Evolutionary conservation across 2,329 filamentous ascomycete genomes (phyloP).

Genomic region (Biscogniauxia marginata): DNA sequence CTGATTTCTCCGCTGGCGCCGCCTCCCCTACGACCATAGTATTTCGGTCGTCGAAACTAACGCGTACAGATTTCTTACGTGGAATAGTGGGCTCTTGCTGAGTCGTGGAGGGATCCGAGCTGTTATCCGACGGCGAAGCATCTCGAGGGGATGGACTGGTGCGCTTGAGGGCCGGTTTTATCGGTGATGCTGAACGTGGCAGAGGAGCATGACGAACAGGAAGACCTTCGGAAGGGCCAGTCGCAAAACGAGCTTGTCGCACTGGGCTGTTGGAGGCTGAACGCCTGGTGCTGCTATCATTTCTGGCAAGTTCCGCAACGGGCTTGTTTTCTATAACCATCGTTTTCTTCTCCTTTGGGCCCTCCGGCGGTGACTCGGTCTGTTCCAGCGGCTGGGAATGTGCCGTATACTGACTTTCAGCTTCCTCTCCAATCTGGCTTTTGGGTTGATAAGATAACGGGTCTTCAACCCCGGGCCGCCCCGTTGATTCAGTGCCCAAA

Average conservation of each 20-base stretch:
- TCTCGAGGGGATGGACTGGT: slow-evolving; percentile 51
- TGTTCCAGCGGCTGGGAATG: slow-evolving; percentile 1
- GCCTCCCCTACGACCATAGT: slow-evolving; percentile 54
- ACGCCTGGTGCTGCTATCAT: slow-evolving; percentile 26
- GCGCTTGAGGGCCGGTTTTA: slow-evolving; percentile 74
- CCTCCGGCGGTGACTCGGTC: slow-evolving; percentile 10
- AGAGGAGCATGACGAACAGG: slow-evolving; percentile 67
- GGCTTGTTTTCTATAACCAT: slow-evolving; percentile 23
- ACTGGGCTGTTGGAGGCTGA: slow-evolving; percentile 60
- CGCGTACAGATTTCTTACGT: slow-evolving; percentile 65
- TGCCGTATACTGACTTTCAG: slow-evolving; percentile 2
- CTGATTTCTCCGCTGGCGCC: slow-evolving; percentile 35
- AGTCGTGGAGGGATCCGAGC: slow-evolving; percentile 43
- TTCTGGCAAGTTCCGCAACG: slow-evolving; percentile 20
- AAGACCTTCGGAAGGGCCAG: slow-evolving; percentile 50
- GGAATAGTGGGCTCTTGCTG: slow-evolving; percentile 36
- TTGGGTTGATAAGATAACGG: slow-evolving; percentile 12
- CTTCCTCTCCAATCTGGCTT: slow-evolving; percentile 3
- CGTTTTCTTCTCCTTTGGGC: slow-evolving; percentile 13
- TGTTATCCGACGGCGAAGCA: slow-evolving; percentile 49
- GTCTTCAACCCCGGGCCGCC: slow-evolving; percentile 28
- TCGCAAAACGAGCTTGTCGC: slow-evolving; percentile 66
- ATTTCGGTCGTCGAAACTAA: slow-evolving; percentile 76
- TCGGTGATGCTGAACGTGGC: slow-evolving; percentile 68
- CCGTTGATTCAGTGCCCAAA: slow-evolving; percentile 36